Evolutionary conservation across 1,284 basidiomycete genomes (phyloP).

Genomic region (Cutaneotrichosporon sp.): DNA sequence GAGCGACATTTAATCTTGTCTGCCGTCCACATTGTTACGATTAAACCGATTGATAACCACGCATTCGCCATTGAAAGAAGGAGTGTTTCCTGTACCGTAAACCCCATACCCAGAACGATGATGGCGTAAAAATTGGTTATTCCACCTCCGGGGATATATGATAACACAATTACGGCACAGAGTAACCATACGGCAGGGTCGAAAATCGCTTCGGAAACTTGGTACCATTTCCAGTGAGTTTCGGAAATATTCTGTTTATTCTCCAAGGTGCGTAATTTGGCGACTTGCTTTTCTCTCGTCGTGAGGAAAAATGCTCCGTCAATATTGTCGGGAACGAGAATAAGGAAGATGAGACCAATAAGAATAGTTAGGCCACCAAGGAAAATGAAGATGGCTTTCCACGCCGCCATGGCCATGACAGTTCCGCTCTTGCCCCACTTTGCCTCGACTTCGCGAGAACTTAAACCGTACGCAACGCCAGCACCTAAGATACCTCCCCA

Average conservation of each 20-base stretch:
- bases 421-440: constrained; percentile 5
- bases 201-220: constrained; percentile 32
- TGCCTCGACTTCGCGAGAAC: neutral
- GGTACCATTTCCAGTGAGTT: constrained; percentile 31
- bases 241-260: constrained; percentile 47
- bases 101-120: constrained; percentile 29
- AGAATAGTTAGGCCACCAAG: constrained; percentile 27
- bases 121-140: constrained; percentile 26
- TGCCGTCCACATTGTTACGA: constrained; percentile 22
- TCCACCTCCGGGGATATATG: neutral
- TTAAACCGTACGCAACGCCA: constrained; percentile 26
- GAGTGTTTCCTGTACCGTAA: constrained; percentile 17
- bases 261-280: constrained; percentile 29
- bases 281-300: constrained; percentile 31
- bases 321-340: constrained; percentile 38
- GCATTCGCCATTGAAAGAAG: constrained; percentile 24
- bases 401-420: constrained; percentile 21
- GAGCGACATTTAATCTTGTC: constrained; percentile 22
- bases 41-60: constrained; percentile 22
- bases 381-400: constrained; percentile 31
- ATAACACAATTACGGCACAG: constrained; percentile 12
- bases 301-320: constrained; percentile 34
- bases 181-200: constrained; percentile 22
- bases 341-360: constrained; percentile 27
- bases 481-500: constrained; percentile 31